These are phyloP conservation scores for Colletotrichum nymphaeae DNA, from an alignment of 2,329 filamentous ascomycete genomes.

Conservation along the genomic window DNA sequence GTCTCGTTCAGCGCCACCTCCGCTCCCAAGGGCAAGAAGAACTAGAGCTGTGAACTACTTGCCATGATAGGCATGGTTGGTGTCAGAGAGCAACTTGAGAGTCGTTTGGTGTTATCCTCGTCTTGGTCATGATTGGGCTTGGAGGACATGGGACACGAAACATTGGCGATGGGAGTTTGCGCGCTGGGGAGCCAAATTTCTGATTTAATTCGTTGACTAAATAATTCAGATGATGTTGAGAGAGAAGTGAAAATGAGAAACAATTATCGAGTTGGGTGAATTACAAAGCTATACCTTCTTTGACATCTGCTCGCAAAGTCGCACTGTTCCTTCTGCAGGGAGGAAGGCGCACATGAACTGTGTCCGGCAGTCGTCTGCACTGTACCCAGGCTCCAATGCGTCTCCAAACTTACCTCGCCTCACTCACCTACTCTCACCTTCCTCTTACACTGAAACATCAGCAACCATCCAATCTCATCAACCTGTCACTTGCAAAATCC, in stretches of 20 bases:
- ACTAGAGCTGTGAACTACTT: background rate
- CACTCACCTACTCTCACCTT: slow-evolving; percentile 3
- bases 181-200: slow-evolving; percentile 20
- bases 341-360: background rate
- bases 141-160: background rate
- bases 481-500: background rate
- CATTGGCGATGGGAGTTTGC: slow-evolving; percentile 14
- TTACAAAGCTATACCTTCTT: background rate
- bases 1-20: slow-evolving; percentile 48
- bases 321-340: background rate
- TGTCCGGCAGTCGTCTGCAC: background rate
- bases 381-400: slow-evolving; percentile 14
- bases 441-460: slow-evolving; percentile 24
- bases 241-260: background rate
- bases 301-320: background rate
- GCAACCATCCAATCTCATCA: background rate
- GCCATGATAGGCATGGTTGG: background rate
- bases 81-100: background rate
- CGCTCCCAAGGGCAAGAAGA: background rate
- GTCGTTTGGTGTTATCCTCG: background rate
- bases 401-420: background rate
- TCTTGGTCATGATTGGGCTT: background rate
- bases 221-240: slow-evolving; percentile 27
- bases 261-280: background rate
- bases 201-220: slow-evolving; percentile 19